Evolutionary conservation across 2,329 filamentous ascomycete species (phyloP).

Genomic region (Cercospora sp.): DNA sequence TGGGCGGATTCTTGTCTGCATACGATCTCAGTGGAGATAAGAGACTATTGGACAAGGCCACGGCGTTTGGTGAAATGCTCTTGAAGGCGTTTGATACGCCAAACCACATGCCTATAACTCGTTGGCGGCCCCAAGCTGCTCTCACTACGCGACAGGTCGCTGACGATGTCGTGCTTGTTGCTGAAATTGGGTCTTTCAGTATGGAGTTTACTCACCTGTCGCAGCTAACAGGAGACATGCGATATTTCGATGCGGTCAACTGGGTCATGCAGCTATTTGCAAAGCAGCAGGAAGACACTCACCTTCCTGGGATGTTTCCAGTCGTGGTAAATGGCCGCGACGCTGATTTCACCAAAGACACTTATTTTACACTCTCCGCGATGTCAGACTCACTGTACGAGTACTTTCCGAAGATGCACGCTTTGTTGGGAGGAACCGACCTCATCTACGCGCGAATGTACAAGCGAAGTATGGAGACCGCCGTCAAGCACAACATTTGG

Average conservation of each 20-base stretch:
- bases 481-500: slow-evolving; percentile 49
- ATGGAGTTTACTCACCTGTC: slow-evolving; percentile 53
- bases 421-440: slow-evolving; percentile 49
- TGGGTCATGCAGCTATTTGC: slow-evolving; percentile 47
- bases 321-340: slow-evolving; percentile 45
- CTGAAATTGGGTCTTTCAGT: slow-evolving; percentile 50
- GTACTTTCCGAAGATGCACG: slow-evolving; percentile 51
- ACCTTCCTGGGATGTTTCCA: slow-evolving; percentile 52
- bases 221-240: slow-evolving; percentile 47
- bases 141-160: slow-evolving; percentile 44
- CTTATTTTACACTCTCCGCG: slow-evolving; percentile 39
- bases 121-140: slow-evolving; percentile 46
- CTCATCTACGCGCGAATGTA: slow-evolving; percentile 56
- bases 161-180: slow-evolving; percentile 45
- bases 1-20: slow-evolving; percentile 41
- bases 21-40: slow-evolving; percentile 42
- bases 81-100: slow-evolving; percentile 52
- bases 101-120: slow-evolving; percentile 48
- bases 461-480: slow-evolving; percentile 50
- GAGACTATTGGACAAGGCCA: slow-evolving; percentile 39
- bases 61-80: slow-evolving; percentile 46
- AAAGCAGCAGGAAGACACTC: slow-evolving; percentile 45
- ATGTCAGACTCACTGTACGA: slow-evolving; percentile 43
- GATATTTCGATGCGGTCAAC: slow-evolving; percentile 50
- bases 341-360: slow-evolving; percentile 45